Evolutionary conservation across 2,329 filamentous ascomycete species (phyloP).

Genomic region (Chalaropsis thielavioides): DNA sequence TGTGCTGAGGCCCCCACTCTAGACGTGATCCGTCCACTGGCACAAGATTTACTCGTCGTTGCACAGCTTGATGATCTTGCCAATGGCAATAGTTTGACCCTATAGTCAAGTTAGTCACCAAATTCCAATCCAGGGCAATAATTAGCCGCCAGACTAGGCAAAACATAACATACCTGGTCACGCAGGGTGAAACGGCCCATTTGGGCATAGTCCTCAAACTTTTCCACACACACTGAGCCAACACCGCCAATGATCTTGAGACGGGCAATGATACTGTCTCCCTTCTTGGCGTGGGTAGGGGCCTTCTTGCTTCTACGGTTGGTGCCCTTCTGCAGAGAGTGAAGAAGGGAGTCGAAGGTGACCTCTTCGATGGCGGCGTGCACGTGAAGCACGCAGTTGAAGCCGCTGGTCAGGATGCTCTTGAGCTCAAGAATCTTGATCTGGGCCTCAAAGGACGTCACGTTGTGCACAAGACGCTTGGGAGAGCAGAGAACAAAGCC

Average conservation of each 20-base stretch:
- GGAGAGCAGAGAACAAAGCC: constrained; percentile 94
- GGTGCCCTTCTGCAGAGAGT: constrained; percentile 92
- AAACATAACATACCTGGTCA: constrained; percentile 52
- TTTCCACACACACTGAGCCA: constrained; percentile 80
- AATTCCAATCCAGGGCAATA: background rate
- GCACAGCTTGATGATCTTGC: constrained; percentile 89
- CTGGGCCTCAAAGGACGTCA: constrained; percentile 83
- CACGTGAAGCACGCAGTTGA: constrained; percentile 95
- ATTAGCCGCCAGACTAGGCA: background rate
- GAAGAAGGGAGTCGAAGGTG: constrained; percentile 72
- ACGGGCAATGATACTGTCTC: constrained; percentile 76
- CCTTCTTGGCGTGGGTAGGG: constrained; percentile 75
- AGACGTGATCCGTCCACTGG: constrained; percentile 11
- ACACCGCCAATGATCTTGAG: constrained; percentile 76
- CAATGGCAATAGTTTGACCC: constrained; percentile 98
- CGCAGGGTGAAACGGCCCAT: constrained; percentile 79
- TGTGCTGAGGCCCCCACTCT: background rate
- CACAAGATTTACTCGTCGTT: constrained; percentile 25
- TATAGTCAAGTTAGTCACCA: constrained; percentile 27
- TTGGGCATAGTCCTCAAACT: constrained; percentile 91
- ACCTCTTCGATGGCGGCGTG: constrained; percentile 97
- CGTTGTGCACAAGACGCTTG: constrained; percentile 84
- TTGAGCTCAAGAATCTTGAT: constrained; percentile 91
- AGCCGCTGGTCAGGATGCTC: constrained; percentile 83
- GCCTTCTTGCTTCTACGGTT: constrained; percentile 83